Base-by-base conservation (phyloP, 495 filamentous ascomycete species). In the Penicillium riverlandense region DNA sequence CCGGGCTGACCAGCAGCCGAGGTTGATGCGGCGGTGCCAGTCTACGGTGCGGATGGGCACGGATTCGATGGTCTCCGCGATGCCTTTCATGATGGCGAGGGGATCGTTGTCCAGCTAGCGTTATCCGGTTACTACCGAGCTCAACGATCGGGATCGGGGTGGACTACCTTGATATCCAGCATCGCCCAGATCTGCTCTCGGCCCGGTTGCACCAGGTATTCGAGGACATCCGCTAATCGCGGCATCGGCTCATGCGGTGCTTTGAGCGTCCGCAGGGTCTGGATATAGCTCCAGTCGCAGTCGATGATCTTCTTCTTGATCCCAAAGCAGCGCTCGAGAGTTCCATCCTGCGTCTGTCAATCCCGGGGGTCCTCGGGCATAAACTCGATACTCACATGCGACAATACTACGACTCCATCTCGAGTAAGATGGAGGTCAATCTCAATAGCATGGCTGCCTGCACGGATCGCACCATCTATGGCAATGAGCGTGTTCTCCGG, bases 401-500 rank as follows among this genome's bases (percentile, higher is more conserved):
- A 86, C 5, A 96, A 62, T 11, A 97, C 85, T 1, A 96, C 84
- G 0, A 95, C 82, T 8, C 83, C 80, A 59, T 97, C 91, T 43
- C 76, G 80, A 1, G 86, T 82, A 15, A 95, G 57, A 52, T 95
- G 91, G 12, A 96, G 57, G 59, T 97, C 90, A 8, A 88, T 88
- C 65, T 97, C 91, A 12, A 97, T 67, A 0, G 86, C 90, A 56
- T 96, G 76, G 2, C 83, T 79, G 27, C 89, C 88, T 16, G 77
- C 79, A 11, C 76, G 65, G 0, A 90, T 71, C 5, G 90, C 91
- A 3, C 69, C 81, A 35, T 69, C 64, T 65, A 96, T 92, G 7
- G 86, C 86, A 11, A 65, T 70, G 71, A 96, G 77, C 2, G 86
- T 84, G 61, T 97, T 97, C 65, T 97, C 91, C 0, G 91, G 89